A percentile compares a stretch with the other conserved stretches of the same genome.
phyloP scores from a whole-genome alignment of 352 stramenopile genomes.

The Globisporangium rhizosaccharum region DNA sequence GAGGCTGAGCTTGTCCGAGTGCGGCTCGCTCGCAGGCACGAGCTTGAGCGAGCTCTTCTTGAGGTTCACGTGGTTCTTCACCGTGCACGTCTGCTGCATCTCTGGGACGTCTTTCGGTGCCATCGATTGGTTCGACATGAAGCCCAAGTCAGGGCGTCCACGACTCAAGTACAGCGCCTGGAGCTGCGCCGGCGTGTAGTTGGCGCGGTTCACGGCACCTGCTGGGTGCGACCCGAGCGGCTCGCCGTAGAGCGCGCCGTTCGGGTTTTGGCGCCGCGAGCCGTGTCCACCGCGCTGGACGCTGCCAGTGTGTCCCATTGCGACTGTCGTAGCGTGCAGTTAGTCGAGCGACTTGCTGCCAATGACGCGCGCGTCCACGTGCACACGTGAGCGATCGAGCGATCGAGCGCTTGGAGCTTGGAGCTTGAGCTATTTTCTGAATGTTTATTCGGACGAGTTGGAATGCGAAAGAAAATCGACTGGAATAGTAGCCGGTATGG shows the following conservation, averaged over 20 bases:
- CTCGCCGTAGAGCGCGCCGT: conserved; percentile 59
- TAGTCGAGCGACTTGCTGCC: too few relatives aligned
- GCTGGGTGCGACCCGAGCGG: conserved; percentile 26
- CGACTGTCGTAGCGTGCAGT: too few relatives aligned
- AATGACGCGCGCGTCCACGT: background rate
- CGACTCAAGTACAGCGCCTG: conserved; percentile 80
- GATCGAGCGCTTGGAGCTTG: too few relatives aligned
- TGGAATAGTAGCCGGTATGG: background rate
- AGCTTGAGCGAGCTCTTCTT: conserved; percentile 77
- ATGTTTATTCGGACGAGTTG: too few relatives aligned
- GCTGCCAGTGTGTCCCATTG: conserved; percentile 74
- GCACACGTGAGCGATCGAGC: background rate
- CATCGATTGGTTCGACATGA: conserved; percentile 70
- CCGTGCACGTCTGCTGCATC: conserved; percentile 78
- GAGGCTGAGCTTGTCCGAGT: conserved; percentile 29
- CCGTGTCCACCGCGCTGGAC: conserved; percentile 33
- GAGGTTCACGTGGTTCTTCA: conserved; percentile 84
- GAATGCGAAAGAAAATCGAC: too few relatives aligned
- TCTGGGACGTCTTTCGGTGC: conserved; percentile 54
- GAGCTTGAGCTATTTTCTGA: background rate
- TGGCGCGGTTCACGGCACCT: conserved; percentile 27
- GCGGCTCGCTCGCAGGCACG: conserved; percentile 16
- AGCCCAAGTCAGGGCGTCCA: conserved; percentile 75
- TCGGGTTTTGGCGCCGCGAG: conserved; percentile 20
- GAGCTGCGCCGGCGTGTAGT: conserved; percentile 79